These are phyloP conservation scores for Talaromyces proteolyticus DNA, from an alignment of 495 filamentous ascomycete species.

Conservation along the genomic window DNA sequence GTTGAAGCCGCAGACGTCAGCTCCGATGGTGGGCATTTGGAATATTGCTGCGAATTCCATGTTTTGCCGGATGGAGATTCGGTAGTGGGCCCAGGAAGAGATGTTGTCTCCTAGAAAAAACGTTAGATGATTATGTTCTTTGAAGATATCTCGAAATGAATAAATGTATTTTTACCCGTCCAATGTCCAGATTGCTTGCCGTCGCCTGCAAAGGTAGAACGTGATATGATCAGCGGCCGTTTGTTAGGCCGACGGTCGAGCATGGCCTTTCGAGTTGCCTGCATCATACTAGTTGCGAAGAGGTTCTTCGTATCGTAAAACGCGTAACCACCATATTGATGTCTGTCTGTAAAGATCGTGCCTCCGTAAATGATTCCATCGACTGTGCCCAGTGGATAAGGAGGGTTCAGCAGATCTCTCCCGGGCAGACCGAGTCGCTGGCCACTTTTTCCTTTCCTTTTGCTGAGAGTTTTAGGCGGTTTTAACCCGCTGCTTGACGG, in stretches of 20 bases:
- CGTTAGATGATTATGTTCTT: neutral
- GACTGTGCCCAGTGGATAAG: slow-evolving; percentile 70
- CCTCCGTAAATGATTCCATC: slow-evolving; percentile 64
- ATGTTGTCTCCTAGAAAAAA: slow-evolving; percentile 71
- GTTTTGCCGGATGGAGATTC: slow-evolving; percentile 59
- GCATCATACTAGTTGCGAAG: slow-evolving; percentile 74
- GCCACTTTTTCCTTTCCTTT: slow-evolving; percentile 42
- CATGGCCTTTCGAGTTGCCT: slow-evolving; percentile 63
- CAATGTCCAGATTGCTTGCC: slow-evolving; percentile 77
- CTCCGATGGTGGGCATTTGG: slow-evolving; percentile 81
- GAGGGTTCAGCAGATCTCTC: slow-evolving; percentile 63
- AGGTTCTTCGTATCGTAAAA: slow-evolving; percentile 86
- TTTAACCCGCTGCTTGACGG: slow-evolving; percentile 35
- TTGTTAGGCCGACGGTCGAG: slow-evolving; percentile 56
- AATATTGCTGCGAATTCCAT: slow-evolving; percentile 74
- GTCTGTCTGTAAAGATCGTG: slow-evolving; percentile 70
- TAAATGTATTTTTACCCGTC: slow-evolving; percentile 62
- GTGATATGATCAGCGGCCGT: slow-evolving; percentile 76
- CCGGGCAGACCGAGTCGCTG: slow-evolving; percentile 44
- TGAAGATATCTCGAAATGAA: no score
- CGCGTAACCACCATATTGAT: slow-evolving; percentile 55
- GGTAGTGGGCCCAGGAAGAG: slow-evolving; percentile 68
- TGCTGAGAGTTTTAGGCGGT: no score
- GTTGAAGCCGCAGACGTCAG: slow-evolving; percentile 77
- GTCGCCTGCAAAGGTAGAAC: slow-evolving; percentile 77